Base-by-base conservation (phyloP, 2,329 filamentous ascomycete species). In the Clarireedia hainanense region DNA sequence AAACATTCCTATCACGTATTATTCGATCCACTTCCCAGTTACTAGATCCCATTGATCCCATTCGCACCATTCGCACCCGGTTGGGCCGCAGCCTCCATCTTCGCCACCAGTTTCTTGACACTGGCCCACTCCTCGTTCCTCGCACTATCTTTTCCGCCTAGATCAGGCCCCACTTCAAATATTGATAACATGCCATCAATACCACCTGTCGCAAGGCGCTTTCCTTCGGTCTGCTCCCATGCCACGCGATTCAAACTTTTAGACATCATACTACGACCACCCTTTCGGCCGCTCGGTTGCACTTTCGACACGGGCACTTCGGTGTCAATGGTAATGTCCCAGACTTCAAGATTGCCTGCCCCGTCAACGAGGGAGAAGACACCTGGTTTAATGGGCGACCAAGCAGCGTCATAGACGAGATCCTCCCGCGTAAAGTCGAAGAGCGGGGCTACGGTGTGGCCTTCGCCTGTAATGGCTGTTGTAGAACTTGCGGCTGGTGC, bases 301-400 rank as follows among this genome's bases (percentile, higher is more conserved):
- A 91, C 86, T 62, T 86, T 86, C 50, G 89, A 88, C 1, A 95
- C 84, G 0, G 94, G 94, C 47, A 97, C 89, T 73, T 99, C 94
- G 0, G 88, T 91, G 71, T 96, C 91, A 20, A 91, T 80, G 12
- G 89, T 92, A 51, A 99, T 81, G 68, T 99, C 95, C 89, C 94
- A 99, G 50, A 99, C 79, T 73, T 99, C 95, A 17, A 99, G 77
- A 71, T 85, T 88, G 30, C 94, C 95, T 2, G 89, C 89, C 36
- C 94, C 94, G 65, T 99, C 95, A 2, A 97, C 94, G 20, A 95
- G 83, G 1, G 89, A 90, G 72, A 99, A 99, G 7, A 99, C 89
- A 39, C 91, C 91, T 0, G 94, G 94, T 69, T 94, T 92, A 61
- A 94, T 82, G 0, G 94, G 94, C 14, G 90, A 95, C 95, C 95